Conservation (phyloP, 495 filamentous ascomycete species). For the Aspergillus nanangensis region DNA sequence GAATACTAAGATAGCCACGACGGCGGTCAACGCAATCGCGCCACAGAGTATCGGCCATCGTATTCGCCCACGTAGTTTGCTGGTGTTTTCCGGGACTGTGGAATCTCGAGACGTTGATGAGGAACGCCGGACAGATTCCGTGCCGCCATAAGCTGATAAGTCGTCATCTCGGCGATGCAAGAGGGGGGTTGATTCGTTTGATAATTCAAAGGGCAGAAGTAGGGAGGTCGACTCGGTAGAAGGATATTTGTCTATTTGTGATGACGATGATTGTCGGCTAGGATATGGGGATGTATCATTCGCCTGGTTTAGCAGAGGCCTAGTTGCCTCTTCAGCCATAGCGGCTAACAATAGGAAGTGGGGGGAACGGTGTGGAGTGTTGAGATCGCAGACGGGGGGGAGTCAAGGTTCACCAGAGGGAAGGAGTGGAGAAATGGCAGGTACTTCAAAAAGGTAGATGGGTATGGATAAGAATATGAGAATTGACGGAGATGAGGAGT, state of each 20-base stretch:
- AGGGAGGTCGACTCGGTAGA: constrained; percentile 11
- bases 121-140: constrained; percentile 15
- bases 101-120: constrained; percentile 14
- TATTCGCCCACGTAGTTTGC: constrained; percentile 25
- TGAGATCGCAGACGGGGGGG: not conserved
- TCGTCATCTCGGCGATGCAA: constrained; percentile 34
- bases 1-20: constrained; percentile 50
- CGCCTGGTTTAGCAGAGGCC: constrained; percentile 25
- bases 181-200: constrained; percentile 41
- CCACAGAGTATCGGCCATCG: constrained; percentile 58
- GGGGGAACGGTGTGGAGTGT: constrained; percentile 7
- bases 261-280: constrained; percentile 9
- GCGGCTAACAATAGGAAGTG: constrained; percentile 11
- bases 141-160: constrained; percentile 28
- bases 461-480: too few relatives aligned
- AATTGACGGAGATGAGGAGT: too few relatives aligned
- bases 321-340: constrained; percentile 35
- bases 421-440: too few relatives aligned
- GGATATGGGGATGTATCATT: constrained; percentile 14
- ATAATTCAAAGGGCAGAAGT: constrained; percentile 29
- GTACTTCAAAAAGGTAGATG: too few relatives aligned
- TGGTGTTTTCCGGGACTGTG: constrained; percentile 7
- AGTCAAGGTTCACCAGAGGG: too few relatives aligned
- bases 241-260: not conserved
- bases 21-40: constrained; percentile 41